Conservation (phyloP, 768 basidiomycete species). For the Russula emetica region DNA sequence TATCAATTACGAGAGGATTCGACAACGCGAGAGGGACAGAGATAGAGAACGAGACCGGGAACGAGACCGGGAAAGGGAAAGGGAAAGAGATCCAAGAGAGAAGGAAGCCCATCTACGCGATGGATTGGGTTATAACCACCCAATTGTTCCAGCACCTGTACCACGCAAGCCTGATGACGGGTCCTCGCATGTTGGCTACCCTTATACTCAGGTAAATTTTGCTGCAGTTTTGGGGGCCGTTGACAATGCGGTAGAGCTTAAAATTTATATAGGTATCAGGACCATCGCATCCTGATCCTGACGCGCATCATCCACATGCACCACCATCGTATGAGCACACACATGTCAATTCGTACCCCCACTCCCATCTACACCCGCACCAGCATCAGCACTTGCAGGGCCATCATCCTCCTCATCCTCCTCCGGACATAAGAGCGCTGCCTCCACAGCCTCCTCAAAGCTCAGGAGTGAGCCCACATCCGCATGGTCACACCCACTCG, state of each 20-base stretch:
- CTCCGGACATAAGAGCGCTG: constrained; percentile 5
- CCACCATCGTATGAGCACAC: constrained; percentile 24
- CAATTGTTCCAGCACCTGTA: constrained; percentile 19
- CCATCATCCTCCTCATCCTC: constrained; percentile 14
- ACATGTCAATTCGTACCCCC: constrained; percentile 12
- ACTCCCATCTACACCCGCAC: background rate
- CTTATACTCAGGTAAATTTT: constrained; percentile 13
- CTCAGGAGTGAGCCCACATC: constrained; percentile 20
- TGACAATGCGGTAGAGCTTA: background rate
- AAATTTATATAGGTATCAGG: constrained; percentile 1
- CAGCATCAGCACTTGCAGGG: constrained; percentile 16
- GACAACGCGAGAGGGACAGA: constrained; percentile 28
- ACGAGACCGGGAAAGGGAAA: constrained; percentile 22
- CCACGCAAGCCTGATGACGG: constrained; percentile 22
- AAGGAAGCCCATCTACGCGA: constrained; percentile 30
- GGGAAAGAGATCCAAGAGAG: constrained; percentile 29
- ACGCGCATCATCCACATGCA: constrained; percentile 12
- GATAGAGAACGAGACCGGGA: constrained; percentile 21
- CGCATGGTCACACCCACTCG: constrained; percentile 28
- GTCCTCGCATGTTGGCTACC: constrained; percentile 8
- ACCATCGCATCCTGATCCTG: constrained; percentile 11
- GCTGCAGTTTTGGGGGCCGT: too few relatives aligned
- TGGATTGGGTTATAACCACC: constrained; percentile 29
- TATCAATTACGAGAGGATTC: constrained; percentile 32
- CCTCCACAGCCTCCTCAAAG: constrained; percentile 10